Evolutionary conservation across 1,284 basidiomycete species (phyloP), one percentile per base, ranked within the genome.

Genomic region (Coniophora puteana): DNA sequence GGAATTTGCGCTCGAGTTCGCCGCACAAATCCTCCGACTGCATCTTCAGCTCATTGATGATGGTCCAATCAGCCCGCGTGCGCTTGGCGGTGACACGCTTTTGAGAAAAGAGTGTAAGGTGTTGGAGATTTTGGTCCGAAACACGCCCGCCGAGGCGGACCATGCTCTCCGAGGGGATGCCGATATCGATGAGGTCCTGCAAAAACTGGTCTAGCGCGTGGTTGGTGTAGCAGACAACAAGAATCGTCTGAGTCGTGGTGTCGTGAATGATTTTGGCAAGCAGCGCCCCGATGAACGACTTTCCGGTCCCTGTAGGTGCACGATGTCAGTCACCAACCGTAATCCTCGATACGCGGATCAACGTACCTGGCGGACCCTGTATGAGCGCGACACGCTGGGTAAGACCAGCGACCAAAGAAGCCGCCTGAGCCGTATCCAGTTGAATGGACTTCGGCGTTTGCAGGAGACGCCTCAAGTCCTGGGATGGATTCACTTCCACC

Each of bases 161-260:
- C 41, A 80, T 69, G 29, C 52, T 56, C 1, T 35, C 8, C 3
- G 44, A 18, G 0, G 77, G 72, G 11, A 81, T 77, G 3, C 74
- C 74, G 23, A 76, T 73, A 32, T 72, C 64, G 11, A 78, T 51
- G 1, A 80, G 65, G 43, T 75, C 71, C 36, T 74, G 70, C 11
- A 80, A 58, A 36, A 80, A 76, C 35, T 79, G 72, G 46, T 80
- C 78, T 1, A 80, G 65, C 0, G 77, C 78, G 47, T 80, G 78
- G 43, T 80, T 80, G 0, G 78, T 80, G 44, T 72, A 80, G 51
- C 76, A 79, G 14, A 76, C 72, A 10, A 80, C 75, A 8, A 80
- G 65, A 16, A 80, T 76, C 2, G 49, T 71, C 36, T 66, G 55
- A 0, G 44, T 4, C 0, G 71, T 69, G 35, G 53, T 55, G 21